phyloP scores from a whole-genome alignment of 2,329 filamentous ascomycete genomes.

The Penicillium sp. region DNA sequence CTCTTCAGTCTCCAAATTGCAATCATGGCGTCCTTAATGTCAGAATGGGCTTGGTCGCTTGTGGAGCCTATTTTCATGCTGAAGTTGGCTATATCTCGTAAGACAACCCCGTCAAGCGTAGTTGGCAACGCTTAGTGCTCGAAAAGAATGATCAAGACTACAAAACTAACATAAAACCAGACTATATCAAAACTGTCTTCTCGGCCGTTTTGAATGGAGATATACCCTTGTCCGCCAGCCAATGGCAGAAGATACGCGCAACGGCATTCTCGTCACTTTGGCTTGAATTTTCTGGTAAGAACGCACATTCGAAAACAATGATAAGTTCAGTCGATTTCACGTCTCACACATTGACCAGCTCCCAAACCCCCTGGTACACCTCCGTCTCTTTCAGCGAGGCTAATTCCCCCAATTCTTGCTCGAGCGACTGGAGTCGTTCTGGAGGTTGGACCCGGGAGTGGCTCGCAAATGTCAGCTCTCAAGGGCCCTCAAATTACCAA shows the following conservation, averaged over 20 bases:
- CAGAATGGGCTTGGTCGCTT: neutral
- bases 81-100: neutral
- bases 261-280: neutral
- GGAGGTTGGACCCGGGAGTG: neutral
- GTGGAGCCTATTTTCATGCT: neutral
- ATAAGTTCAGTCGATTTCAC: no score
- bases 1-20: neutral
- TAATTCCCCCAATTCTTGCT: neutral
- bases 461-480: neutral
- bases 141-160: neutral
- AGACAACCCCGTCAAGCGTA: neutral
- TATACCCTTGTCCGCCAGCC: neutral
- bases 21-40: neutral
- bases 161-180: neutral
- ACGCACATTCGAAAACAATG: neutral
- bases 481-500: neutral
- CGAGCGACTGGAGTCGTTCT: neutral
- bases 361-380: neutral
- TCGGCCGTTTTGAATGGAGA: neutral
- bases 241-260: conserved; percentile 1
- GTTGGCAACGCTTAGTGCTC: neutral
- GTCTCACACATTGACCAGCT: neutral
- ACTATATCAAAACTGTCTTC: neutral
- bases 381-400: neutral
- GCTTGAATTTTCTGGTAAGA: conserved; percentile 1